Evolutionary conservation across 2,329 filamentous ascomycete species (phyloP).

Genomic region (Sporothrix mexicana): DNA sequence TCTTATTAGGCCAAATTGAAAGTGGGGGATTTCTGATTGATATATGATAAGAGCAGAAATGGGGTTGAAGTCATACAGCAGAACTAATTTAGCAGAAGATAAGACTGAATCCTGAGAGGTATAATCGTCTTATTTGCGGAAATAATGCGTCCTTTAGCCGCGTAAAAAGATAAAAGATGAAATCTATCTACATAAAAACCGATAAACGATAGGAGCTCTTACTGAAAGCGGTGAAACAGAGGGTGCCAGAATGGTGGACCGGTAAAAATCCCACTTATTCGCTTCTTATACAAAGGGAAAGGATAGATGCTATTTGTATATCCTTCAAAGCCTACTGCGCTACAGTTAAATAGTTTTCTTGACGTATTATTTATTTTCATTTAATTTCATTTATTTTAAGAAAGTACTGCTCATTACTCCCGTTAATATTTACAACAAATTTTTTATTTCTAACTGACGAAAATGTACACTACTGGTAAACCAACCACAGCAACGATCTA

Average conservation of each 20-base stretch:
- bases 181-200: no score
- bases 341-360: background rate
- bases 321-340: background rate
- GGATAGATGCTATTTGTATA: background rate
- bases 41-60: constrained; percentile 1
- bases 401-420: background rate
- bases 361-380: background rate
- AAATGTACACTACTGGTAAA: no score
- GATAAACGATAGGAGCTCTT: no score
- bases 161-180: no score
- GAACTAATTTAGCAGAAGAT: no score
- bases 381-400: background rate
- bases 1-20: background rate
- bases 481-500: no score
- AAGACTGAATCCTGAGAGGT: no score
- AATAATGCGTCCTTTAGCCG: no score
- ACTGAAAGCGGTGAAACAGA: no score
- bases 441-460: background rate
- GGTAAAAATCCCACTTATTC: background rate
- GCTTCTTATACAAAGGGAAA: background rate
- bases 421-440: background rate
- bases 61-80: background rate
- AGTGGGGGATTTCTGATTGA: background rate
- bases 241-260: no score
- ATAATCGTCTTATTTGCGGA: no score